These are phyloP conservation scores for Cladophialophora bantiana DNA, from an alignment of 2,329 filamentous ascomycete species.

Conservation along the genomic window DNA sequence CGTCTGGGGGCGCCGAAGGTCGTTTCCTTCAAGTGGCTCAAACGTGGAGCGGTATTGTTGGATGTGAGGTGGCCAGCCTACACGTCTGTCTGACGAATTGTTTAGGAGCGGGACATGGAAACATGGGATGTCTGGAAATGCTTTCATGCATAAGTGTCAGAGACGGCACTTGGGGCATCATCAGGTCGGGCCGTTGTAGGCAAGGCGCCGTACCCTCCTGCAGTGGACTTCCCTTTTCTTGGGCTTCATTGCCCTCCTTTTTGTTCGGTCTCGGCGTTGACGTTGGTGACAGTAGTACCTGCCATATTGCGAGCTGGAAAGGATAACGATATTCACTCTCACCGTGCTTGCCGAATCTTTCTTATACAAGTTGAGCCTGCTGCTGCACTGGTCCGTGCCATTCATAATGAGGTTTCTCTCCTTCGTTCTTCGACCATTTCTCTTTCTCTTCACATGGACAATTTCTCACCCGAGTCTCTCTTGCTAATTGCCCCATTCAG, in stretches of 20 bases:
- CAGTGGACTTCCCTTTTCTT: background rate
- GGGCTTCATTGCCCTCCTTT: background rate
- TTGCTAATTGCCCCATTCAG: too few relatives aligned
- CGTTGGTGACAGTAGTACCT: background rate
- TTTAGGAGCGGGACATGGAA: background rate
- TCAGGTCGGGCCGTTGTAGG: background rate
- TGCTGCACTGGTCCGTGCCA: background rate
- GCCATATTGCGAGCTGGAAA: slow-evolving; percentile 4
- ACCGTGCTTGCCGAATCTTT: background rate
- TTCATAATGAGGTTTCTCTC: background rate
- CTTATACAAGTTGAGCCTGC: background rate
- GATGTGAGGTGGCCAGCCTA: background rate
- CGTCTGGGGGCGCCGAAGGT: background rate
- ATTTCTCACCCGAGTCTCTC: too few relatives aligned
- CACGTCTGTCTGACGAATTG: too few relatives aligned
- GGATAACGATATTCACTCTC: background rate
- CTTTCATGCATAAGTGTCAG: background rate
- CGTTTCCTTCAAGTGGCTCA: background rate
- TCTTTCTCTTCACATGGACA: background rate
- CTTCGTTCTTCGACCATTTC: background rate
- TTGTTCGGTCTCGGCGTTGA: slow-evolving; percentile 1
- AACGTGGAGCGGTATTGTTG: background rate
- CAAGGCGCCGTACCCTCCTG: background rate
- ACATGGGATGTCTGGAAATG: slow-evolving; percentile 6
- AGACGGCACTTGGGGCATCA: background rate